Conservation (phyloP, 225 moss, liverwort and hornwort genomes). For the Sphagnum tenellum region DNA sequence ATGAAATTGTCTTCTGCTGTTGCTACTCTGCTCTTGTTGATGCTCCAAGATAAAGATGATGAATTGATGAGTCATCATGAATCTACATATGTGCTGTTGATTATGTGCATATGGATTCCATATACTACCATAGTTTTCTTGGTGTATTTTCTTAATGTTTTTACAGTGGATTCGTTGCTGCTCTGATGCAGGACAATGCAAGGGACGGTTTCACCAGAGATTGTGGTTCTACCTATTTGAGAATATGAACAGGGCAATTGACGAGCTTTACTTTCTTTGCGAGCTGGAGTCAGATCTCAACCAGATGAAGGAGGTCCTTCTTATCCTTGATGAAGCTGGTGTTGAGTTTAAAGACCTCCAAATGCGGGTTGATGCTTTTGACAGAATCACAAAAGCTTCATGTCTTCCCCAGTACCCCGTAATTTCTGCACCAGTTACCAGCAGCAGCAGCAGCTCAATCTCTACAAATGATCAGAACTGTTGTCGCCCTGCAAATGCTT, state of each 20-base stretch:
- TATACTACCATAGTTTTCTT: too few species aligned
- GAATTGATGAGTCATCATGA: too few species aligned
- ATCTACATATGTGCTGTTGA: too few species aligned
- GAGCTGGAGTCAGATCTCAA: constrained; percentile 35
- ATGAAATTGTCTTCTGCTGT: too few species aligned
- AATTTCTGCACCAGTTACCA: constrained; percentile 12
- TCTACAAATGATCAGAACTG: constrained; percentile 22
- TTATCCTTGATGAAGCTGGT: constrained; percentile 30
- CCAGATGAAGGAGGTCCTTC: constrained; percentile 30
- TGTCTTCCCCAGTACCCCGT: constrained; percentile 8
- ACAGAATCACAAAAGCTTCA: constrained; percentile 15
- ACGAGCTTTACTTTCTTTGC: constrained; percentile 33
- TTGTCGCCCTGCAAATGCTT: constrained; percentile 21
- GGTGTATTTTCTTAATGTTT: too few species aligned
- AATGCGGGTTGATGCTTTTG: constrained; percentile 26
- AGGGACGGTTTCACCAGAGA: constrained; percentile 29
- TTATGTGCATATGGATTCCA: too few species aligned
- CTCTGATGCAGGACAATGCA: constrained; percentile 13
- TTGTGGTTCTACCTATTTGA: constrained; percentile 38
- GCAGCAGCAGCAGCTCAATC: constrained; percentile 10
- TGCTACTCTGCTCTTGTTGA: too few species aligned
- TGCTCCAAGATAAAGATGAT: too few species aligned
- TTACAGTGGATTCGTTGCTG: too few species aligned
- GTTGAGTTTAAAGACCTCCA: constrained; percentile 31
- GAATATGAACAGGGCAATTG: constrained; percentile 30